Evolutionary conservation across 1,139 yeast genomes (phyloP), one percentile per base, ranked within the genome.

Genomic region (Pichiaceae sp.): DNA sequence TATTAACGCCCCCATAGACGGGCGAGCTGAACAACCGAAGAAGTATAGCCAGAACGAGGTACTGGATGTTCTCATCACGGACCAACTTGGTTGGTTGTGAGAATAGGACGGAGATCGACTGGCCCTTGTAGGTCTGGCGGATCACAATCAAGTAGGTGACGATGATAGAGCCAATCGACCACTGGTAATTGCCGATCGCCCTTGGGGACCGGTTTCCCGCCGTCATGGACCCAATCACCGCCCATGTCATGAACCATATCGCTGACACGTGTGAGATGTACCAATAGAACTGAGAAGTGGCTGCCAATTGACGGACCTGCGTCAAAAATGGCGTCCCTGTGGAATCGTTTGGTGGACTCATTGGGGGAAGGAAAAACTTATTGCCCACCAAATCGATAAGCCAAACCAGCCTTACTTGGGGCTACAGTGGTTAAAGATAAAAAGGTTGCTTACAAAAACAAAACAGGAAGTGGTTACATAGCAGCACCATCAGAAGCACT

Each of bases 401-500:
- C n/a, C n/a, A n/a, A n/a, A n/a, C n/a, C n/a, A n/a, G n/a, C n/a
- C n/a, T n/a, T n/a, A n/a, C n/a, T n/a, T n/a, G n/a, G n/a, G n/a
- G n/a, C n/a, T n/a, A n/a, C n/a, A n/a, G n/a, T n/a, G n/a, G n/a
- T n/a, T n/a, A n/a, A n/a, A n/a, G n/a, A n/a, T n/a, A n/a, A n/a
- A n/a, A n/a, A n/a, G n/a, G n/a, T n/a, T n/a, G n/a, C n/a, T n/a
- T n/a, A n/a, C n/a, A n/a, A n/a, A n/a, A n/a, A n/a, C n/a, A n/a
- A n/a, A n/a, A n/a, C n/a, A n/a, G n/a, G n/a, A n/a, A n/a, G n/a
- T n/a, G n/a, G n/a, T n/a, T n/a, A n/a, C n/a, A n/a, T n/a, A n/a
- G n/a, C n/a, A n/a, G n/a, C n/a, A n/a, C n/a, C n/a, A 63, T 84
- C 86, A 91, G 91, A 91, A 91, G 83, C 98, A 91, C 78, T 93